phyloP scores from a whole-genome alignment of 2,329 filamentous ascomycete genomes.

The Paraphaeosphaeria sporulosa region DNA sequence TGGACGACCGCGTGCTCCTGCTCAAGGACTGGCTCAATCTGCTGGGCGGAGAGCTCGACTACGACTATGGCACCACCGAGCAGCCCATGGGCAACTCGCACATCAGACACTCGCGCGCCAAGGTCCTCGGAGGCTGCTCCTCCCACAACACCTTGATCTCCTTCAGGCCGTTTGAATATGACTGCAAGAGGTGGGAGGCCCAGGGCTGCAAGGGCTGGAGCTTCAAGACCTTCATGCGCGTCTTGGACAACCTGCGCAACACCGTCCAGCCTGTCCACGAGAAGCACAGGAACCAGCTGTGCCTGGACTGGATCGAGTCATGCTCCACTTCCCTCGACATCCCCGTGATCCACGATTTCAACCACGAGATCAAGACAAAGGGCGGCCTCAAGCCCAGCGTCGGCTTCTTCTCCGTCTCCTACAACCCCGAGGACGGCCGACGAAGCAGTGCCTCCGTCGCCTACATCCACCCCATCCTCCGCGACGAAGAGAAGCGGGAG shows the following conservation, averaged over 20 bases:
- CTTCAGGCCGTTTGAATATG: conserved; percentile 89
- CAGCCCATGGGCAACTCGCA: conserved; percentile 91
- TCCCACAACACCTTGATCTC: conserved; percentile 95
- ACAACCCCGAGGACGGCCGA: conserved; percentile 87
- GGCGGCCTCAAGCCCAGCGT: conserved; percentile 78
- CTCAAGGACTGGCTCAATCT: conserved; percentile 87
- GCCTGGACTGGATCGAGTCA: conserved; percentile 86
- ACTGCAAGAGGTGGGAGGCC: conserved; percentile 83
- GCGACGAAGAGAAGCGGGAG: conserved; percentile 79
- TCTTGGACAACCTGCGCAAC: conserved; percentile 85
- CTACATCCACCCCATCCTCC: conserved; percentile 90
- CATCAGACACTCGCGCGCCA: conserved; percentile 90
- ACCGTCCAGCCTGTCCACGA: conserved; percentile 88
- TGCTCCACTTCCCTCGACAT: conserved; percentile 82
- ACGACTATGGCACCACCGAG: conserved; percentile 88
- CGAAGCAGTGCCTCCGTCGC: conserved; percentile 88
- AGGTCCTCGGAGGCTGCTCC: conserved; percentile 91
- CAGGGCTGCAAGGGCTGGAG: conserved; percentile 85
- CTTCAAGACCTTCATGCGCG: conserved; percentile 82
- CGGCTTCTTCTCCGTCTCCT: conserved; percentile 89
- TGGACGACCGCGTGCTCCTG: conserved; percentile 85
- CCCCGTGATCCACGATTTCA: conserved; percentile 85
- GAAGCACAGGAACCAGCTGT: conserved; percentile 87
- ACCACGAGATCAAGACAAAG: conserved; percentile 77
- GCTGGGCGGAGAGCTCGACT: conserved; percentile 85